These are phyloP conservation scores for Murraya koenigii DNA, from an alignment of 345 rosid species.

Conservation along the genomic window DNA sequence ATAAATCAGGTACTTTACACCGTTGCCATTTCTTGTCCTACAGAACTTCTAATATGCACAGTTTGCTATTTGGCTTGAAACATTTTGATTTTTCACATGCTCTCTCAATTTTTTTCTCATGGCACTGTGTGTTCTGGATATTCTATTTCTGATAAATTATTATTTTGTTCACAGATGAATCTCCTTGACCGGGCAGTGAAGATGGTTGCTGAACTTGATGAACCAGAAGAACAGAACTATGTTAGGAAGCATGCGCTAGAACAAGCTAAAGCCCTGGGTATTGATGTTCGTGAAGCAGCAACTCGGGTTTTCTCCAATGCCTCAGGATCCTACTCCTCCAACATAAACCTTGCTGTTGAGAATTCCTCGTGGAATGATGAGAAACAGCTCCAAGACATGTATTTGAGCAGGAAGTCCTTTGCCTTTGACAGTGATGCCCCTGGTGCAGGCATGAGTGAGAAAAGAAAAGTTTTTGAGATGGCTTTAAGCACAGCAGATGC, in stretches of 20 bases:
- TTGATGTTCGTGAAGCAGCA: constrained; percentile 89
- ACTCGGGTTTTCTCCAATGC: constrained; percentile 94
- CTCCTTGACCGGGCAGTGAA: constrained; percentile 94
- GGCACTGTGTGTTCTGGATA: neutral
- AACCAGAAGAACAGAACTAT: constrained; percentile 77
- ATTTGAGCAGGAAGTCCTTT: constrained; percentile 93
- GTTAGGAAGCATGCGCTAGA: constrained; percentile 91
- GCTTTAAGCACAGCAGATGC: constrained; percentile 94
- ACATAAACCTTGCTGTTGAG: constrained; percentile 90
- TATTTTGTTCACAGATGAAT: constrained; percentile 63
- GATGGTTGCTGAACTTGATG: constrained; percentile 98
- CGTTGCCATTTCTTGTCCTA: neutral
- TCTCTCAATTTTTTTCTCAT: neutral
- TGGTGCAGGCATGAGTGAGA: constrained; percentile 94
- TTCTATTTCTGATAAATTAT: neutral
- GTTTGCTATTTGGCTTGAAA: neutral
- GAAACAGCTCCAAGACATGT: constrained; percentile 99
- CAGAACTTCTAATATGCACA: neutral
- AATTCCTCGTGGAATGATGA: constrained; percentile 99
- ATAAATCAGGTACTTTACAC: constrained; percentile 73
- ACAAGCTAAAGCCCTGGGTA: constrained; percentile 80
- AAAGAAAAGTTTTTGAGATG: constrained; percentile 88
- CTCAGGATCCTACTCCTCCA: constrained; percentile 95
- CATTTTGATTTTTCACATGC: neutral
- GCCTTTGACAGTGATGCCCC: constrained; percentile 95